Evolutionary conservation across 78 protist species (phyloP).

Genomic region (Dictyostelium citrinum): DNA sequence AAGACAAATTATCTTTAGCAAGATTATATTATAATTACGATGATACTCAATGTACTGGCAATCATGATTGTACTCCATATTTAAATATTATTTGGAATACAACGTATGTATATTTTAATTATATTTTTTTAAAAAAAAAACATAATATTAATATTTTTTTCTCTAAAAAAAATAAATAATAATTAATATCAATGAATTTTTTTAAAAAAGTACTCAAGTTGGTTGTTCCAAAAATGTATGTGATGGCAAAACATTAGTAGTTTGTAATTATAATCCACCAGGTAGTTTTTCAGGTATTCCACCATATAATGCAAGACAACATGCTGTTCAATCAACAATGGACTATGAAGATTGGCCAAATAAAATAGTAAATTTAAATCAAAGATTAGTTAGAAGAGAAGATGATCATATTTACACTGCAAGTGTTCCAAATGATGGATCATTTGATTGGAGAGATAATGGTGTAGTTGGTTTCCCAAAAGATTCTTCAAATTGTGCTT

Average conservation of each 20-base stretch:
- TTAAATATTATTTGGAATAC: constrained; percentile 47
- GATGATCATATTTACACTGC: neutral
- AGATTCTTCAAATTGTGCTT: constrained; percentile 32
- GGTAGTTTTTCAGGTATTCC: constrained; percentile 54
- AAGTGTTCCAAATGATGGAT: neutral
- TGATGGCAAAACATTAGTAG: neutral
- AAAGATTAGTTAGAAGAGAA: neutral
- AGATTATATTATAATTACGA: constrained; percentile 30
- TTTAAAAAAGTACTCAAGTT: neutral
- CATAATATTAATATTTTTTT: neutral
- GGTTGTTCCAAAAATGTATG: constrained; percentile 31
- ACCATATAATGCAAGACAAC: constrained; percentile 47
- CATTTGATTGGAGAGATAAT: constrained; percentile 45
- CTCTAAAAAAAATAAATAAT: no score
- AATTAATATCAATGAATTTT: no score
- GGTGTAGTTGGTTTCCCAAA: constrained; percentile 59
- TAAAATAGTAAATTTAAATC: neutral
- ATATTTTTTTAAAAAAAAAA: neutral
- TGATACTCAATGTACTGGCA: constrained; percentile 19
- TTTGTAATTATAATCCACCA: constrained; percentile 53
- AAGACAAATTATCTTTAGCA: neutral
- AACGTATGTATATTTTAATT: neutral
- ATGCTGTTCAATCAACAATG: neutral
- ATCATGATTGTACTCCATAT: constrained; percentile 34
- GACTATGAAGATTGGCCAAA: neutral